Conservation (phyloP, 2,329 filamentous ascomycete species). For the Diaporthe velutina region DNA sequence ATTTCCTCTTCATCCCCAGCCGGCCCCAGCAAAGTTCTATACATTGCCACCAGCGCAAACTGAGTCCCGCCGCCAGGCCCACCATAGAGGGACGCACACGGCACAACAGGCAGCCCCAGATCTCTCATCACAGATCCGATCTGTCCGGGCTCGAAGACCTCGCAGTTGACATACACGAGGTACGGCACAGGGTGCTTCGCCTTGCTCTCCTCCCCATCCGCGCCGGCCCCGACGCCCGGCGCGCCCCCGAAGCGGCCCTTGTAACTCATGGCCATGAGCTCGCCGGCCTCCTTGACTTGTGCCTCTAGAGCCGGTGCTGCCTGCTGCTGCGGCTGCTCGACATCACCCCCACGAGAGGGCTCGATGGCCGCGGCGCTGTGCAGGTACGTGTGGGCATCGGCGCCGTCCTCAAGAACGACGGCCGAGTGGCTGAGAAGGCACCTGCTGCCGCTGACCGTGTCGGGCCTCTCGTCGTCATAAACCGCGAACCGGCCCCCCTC, state of each 20-base stretch:
- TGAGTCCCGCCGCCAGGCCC: slow-evolving; percentile 3
- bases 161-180: slow-evolving; percentile 44
- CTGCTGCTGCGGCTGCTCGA: not conserved
- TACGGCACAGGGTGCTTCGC: slow-evolving; percentile 41
- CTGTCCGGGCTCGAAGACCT: slow-evolving; percentile 15
- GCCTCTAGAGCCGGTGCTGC: not conserved
- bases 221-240: not conserved
- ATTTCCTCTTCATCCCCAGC: not conserved
- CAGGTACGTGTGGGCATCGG: not conserved
- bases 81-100: slow-evolving; percentile 36
- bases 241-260: slow-evolving; percentile 2
- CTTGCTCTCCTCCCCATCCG: not conserved
- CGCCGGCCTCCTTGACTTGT: not conserved
- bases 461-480: slow-evolving; percentile 9
- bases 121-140: slow-evolving; percentile 15
- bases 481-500: not conserved
- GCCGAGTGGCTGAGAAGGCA: slow-evolving; percentile 32
- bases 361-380: slow-evolving; percentile 33
- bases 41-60: slow-evolving; percentile 35
- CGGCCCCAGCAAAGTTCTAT: slow-evolving; percentile 27
- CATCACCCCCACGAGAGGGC: too few relatives aligned
- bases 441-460: not conserved
- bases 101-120: slow-evolving; percentile 23
- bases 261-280: not conserved
- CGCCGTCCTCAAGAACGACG: not conserved